Evolutionary conservation across 1,284 basidiomycete species (phyloP), one percentile per base, ranked within the genome.

Genomic region (Sporisorium scitamineum): DNA sequence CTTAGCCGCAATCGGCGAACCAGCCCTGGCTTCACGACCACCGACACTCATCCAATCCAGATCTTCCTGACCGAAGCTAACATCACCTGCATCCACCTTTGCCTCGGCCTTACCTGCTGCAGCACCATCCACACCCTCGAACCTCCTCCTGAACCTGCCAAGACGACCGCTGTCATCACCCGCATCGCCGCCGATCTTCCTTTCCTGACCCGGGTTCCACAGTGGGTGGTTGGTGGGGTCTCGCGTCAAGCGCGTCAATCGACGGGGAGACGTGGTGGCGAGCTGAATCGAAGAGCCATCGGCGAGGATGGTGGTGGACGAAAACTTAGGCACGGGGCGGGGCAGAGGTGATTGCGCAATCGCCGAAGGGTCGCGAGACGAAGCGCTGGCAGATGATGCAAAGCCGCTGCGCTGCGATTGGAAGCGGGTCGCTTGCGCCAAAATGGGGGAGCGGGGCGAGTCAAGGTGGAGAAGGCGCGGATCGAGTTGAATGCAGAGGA

Each of bases 1-100:
- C 68, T 78, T 79, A 3, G 78, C 54, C 18, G 57, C 55, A 10
- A 81, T 58, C 5, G 78, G 69, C 41, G 76, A 70, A 41, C 82
- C 80, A 18, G 80, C 74, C 3, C 78, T 60, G 7, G 82, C 84
- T 56, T 85, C 79, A 31, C 81, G 63, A 31, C 84, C 84, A 54
- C 84, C 82, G 44, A 80, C 80, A 56, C 77, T 81, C 84, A 85
- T 85, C 84, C 84, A 85, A 59, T 75, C 79, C 27, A 84, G 61
- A 58, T 85, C 84, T 18, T 76, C 66, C 61, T 78, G 76, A n/a
- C 75, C 81, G 54, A 84, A 85, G 41, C 56, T 57, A 22, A 80
- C 70, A 20, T 77, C 70, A 27, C 64, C 62, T 24, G 54, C 44
- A 26, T 58, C 61, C 54, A 20, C 31, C 27, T 70, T 27, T 8